Percentiles rank a stretch among this genome's conserved stretches.
phyloP scores from a whole-genome alignment of 192 early-diverging fungal genomes.

The Linnemannia zychae region DNA sequence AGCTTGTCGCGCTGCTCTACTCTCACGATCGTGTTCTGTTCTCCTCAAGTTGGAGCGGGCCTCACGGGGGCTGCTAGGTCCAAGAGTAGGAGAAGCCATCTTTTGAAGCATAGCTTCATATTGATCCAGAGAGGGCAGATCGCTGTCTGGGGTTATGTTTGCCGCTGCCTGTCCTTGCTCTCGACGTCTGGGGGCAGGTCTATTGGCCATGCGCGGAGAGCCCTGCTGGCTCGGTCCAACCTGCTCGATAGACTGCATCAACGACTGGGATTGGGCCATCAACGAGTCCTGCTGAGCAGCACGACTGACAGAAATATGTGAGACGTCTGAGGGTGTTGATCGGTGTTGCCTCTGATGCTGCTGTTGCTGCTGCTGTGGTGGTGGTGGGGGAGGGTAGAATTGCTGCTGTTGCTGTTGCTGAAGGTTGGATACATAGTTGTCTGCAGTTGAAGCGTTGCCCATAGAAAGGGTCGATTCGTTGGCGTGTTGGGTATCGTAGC shows the following conservation, averaged over 20 bases:
- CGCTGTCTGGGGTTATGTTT: neutral
- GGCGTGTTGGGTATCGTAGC: neutral
- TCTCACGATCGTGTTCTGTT: slow-evolving; percentile 20
- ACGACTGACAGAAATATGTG: slow-evolving; percentile 15
- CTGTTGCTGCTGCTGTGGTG: slow-evolving; percentile 4
- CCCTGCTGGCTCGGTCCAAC: slow-evolving; percentile 7
- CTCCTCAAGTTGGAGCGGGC: slow-evolving; percentile 8
- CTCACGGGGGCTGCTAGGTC: neutral
- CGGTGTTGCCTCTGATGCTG: slow-evolving; percentile 26
- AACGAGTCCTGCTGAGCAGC: slow-evolving; percentile 6
- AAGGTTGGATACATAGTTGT: neutral
- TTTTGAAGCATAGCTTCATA: slow-evolving; percentile 52
- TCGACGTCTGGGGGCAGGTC: slow-evolving; percentile 15
- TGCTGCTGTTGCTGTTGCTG: slow-evolving; percentile 8
- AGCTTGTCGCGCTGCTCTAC: neutral
- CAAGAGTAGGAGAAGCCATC: slow-evolving; percentile 29
- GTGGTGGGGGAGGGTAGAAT: neutral
- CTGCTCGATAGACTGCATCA: slow-evolving; percentile 29
- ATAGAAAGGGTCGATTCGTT: neutral
- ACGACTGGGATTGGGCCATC: neutral
- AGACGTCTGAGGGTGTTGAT: slow-evolving; percentile 12
- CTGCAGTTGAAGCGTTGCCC: neutral
- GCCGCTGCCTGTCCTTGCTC: slow-evolving; percentile 1
- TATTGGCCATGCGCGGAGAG: slow-evolving; percentile 16
- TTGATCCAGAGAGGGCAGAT: slow-evolving; percentile 37